phyloP scores from a whole-genome alignment of 805 yeast genomes.

The Teunomyces tritomae region DNA sequence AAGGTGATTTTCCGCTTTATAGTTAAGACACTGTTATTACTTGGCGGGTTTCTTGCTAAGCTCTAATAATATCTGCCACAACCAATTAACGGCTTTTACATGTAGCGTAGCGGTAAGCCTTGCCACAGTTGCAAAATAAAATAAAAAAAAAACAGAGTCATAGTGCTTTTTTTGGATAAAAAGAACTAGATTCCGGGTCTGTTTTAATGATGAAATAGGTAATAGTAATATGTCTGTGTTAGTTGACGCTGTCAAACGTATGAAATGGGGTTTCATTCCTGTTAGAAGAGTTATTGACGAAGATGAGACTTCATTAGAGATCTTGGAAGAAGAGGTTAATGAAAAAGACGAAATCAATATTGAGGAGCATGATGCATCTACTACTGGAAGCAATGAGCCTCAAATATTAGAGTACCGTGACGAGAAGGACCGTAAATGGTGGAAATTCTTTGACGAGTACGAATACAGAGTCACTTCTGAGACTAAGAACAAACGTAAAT shows the following conservation, averaged over 20 bases:
- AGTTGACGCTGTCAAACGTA: conserved; percentile 5
- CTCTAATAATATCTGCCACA: no score
- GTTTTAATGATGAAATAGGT: background rate
- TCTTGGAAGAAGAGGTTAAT: background rate
- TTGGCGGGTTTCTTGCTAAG: no score
- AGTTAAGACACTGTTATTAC: no score
- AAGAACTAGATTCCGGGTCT: no score
- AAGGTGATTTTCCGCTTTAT: no score
- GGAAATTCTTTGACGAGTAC: conserved; percentile 53
- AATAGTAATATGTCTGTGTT: background rate
- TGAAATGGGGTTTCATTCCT: conserved; percentile 37
- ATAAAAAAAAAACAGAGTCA: no score
- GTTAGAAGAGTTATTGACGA: conserved; percentile 34
- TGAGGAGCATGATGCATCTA: background rate
- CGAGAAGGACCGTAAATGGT: conserved; percentile 52
- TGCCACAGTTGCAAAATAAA: no score
- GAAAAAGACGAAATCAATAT: conserved; percentile 1
- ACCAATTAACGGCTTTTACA: no score
- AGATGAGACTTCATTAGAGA: conserved; percentile 9
- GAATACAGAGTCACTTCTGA: conserved; percentile 50
- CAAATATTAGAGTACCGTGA: conserved; percentile 43
- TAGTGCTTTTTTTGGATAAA: no score
- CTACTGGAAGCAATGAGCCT: background rate
- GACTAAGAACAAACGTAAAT: conserved; percentile 32
- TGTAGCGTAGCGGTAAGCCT: no score